A percentile compares a stretch with the other conserved stretches of the same genome.
Conservation (phyloP, 352 stramenopile genomes). For the Blastocystis sp. region DNA sequence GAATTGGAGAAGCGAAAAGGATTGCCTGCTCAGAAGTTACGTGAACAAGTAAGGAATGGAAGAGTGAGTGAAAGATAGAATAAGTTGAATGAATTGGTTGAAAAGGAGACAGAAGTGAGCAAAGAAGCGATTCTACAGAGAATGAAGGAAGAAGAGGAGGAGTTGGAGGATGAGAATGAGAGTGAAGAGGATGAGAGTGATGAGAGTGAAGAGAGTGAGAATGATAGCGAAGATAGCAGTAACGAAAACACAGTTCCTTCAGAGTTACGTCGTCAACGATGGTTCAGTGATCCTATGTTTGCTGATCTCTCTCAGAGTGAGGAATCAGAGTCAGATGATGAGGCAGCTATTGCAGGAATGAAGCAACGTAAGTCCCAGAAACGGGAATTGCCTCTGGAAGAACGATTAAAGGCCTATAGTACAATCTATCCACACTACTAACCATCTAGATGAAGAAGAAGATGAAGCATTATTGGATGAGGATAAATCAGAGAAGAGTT, state of each 20-base stretch:
- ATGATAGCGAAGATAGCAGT: constrained; percentile 50
- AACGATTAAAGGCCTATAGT: constrained; percentile 57
- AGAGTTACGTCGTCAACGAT: background rate
- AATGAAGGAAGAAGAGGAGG: constrained; percentile 49
- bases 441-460: constrained; percentile 25
- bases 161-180: constrained; percentile 16
- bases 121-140: constrained; percentile 34
- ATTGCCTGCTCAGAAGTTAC: constrained; percentile 15
- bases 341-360: constrained; percentile 23
- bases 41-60: background rate
- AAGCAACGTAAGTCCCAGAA: constrained; percentile 44
- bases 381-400: constrained; percentile 49
- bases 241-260: background rate
- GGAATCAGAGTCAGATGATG: constrained; percentile 69
- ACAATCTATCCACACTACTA: too few species aligned
- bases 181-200: constrained; percentile 45
- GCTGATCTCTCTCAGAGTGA: constrained; percentile 68
- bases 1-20: constrained; percentile 38
- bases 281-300: constrained; percentile 29
- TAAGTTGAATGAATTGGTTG: background rate
- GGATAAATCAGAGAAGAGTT: background rate
- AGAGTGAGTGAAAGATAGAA: background rate
- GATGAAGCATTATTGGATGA: background rate
- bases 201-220: constrained; percentile 19
- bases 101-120: constrained; percentile 47